Evolutionary conservation across 148 eudicot genomes (phyloP).

Genomic region (Salicornia ramosissima): DNA sequence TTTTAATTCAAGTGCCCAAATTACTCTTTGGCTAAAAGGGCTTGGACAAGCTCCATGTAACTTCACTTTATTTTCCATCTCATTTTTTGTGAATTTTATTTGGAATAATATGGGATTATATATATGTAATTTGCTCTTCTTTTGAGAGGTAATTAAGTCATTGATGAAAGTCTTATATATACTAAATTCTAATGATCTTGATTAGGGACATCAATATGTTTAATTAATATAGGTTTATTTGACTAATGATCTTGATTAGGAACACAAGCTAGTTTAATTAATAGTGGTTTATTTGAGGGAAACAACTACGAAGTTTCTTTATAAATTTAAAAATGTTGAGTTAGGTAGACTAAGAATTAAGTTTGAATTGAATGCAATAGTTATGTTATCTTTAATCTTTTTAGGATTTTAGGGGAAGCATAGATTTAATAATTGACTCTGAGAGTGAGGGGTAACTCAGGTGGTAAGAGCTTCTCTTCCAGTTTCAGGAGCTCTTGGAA

Average conservation of each 20-base stretch:
- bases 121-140: not conserved
- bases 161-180: not conserved
- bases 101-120: not conserved
- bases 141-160: not conserved
- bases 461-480: too few relatives aligned
- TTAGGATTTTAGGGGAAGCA: too few relatives aligned
- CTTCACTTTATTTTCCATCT: conserved; percentile 24
- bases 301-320: not conserved
- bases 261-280: conserved; percentile 13
- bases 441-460: too few relatives aligned
- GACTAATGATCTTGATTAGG: too few relatives aligned
- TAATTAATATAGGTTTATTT: too few relatives aligned
- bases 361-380: not conserved
- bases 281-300: not conserved
- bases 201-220: too few relatives aligned
- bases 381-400: too few relatives aligned
- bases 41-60: conserved; percentile 22
- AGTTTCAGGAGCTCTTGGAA: too few relatives aligned
- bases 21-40: conserved; percentile 24
- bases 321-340: not conserved
- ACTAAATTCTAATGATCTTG: too few relatives aligned
- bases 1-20: conserved; percentile 27
- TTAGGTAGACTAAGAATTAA: not conserved
- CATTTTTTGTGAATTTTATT: not conserved
- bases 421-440: too few relatives aligned